These are phyloP conservation scores for Epichloe elymi DNA, from an alignment of 2,329 filamentous ascomycete genomes.

Conservation along the genomic window DNA sequence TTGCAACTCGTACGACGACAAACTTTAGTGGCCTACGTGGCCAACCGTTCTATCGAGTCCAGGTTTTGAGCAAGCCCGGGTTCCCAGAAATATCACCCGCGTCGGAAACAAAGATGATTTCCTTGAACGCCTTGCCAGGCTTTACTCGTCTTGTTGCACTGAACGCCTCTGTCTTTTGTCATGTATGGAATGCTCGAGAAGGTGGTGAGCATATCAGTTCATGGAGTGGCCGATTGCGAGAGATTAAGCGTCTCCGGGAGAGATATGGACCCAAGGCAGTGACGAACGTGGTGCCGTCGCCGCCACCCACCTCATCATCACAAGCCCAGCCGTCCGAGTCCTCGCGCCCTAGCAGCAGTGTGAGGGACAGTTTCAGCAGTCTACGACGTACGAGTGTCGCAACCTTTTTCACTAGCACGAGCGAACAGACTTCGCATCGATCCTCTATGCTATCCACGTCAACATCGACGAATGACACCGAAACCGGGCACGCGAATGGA, in stretches of 20 bases:
- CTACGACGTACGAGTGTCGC: slow-evolving; percentile 51
- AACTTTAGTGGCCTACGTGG: slow-evolving; percentile 8
- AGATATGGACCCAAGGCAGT: slow-evolving; percentile 37
- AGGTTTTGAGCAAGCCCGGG: slow-evolving; percentile 74
- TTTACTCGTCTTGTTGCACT: slow-evolving; percentile 83
- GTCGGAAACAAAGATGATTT: slow-evolving; percentile 79
- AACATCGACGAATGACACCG: slow-evolving; percentile 41
- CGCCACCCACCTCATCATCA: slow-evolving; percentile 16
- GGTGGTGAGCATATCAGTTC: slow-evolving; percentile 76
- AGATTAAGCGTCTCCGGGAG: slow-evolving; percentile 73
- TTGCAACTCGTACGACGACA: slow-evolving; percentile 42
- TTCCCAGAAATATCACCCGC: slow-evolving; percentile 89
- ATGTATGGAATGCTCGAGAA: slow-evolving; percentile 71
- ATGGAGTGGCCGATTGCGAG: slow-evolving; percentile 76
- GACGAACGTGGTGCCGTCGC: slow-evolving; percentile 12
- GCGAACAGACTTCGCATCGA: slow-evolving; percentile 43
- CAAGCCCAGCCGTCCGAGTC: slow-evolving; percentile 7
- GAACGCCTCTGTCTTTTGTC: slow-evolving; percentile 85
- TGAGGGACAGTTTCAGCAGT: slow-evolving; percentile 48
- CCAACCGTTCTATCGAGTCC: slow-evolving; percentile 68
- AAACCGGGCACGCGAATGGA: slow-evolving; percentile 24
- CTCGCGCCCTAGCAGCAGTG: slow-evolving; percentile 13
- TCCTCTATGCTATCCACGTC: slow-evolving; percentile 43
- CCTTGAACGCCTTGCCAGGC: slow-evolving; percentile 63
- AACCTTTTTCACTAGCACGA: slow-evolving; percentile 47